Evolutionary conservation across 805 yeast species (phyloP).

Genomic region (Lachancea cidri): DNA sequence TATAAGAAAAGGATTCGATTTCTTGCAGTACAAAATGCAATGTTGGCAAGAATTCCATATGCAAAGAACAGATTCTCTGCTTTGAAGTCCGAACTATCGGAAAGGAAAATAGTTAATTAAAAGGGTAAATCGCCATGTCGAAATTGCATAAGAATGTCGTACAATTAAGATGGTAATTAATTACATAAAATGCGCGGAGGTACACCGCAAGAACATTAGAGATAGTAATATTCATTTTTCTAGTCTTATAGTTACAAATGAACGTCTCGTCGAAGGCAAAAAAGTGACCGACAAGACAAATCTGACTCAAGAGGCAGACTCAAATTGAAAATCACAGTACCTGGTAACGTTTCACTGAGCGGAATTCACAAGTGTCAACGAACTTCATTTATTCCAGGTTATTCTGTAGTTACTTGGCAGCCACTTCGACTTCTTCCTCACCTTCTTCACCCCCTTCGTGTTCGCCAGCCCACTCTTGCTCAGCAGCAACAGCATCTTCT

Average conservation of each 20-base stretch:
- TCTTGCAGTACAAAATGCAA: constrained; percentile 23
- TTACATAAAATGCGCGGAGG: too few relatives aligned
- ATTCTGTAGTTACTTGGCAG: neutral
- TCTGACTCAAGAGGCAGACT: neutral
- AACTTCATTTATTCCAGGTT: neutral
- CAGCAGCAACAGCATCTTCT: constrained; percentile 38
- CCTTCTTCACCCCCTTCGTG: constrained; percentile 15
- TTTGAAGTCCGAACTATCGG: constrained; percentile 28
- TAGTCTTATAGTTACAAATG: neutral
- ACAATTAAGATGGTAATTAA: too few relatives aligned
- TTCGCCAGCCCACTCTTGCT: constrained; percentile 27
- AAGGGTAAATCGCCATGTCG: too few relatives aligned
- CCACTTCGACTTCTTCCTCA: constrained; percentile 39
- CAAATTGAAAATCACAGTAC: neutral
- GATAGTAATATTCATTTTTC: neutral
- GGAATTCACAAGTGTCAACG: neutral
- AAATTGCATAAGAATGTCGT: neutral
- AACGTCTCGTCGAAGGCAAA: neutral
- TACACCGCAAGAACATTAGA: too few relatives aligned
- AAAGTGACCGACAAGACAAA: neutral
- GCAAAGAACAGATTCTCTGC: constrained; percentile 30
- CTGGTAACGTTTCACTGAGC: neutral
- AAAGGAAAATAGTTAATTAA: constrained; percentile 16
- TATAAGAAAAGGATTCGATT: constrained; percentile 1
- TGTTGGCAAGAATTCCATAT: constrained; percentile 30